Evolutionary conservation across 805 yeast species (phyloP).

Genomic region (Saturnispora sanitii): DNA sequence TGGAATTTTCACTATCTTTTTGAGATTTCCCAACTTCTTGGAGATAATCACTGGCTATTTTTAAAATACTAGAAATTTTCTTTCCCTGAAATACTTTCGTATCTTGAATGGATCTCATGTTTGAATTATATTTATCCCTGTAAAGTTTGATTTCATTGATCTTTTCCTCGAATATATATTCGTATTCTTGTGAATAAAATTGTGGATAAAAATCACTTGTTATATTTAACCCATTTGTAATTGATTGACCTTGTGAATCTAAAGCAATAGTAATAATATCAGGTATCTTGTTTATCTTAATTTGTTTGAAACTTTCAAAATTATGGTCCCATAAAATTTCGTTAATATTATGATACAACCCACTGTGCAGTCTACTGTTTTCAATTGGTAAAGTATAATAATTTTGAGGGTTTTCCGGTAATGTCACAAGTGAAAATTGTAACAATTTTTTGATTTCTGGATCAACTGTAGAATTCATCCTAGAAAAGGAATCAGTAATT

Average conservation of each 20-base stretch:
- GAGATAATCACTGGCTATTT: conserved; percentile 21
- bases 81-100: conserved; percentile 27
- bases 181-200: conserved; percentile 26
- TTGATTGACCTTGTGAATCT: conserved; percentile 21
- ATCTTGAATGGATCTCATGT: conserved; percentile 14
- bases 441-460: conserved; percentile 15
- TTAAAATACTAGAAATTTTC: conserved; percentile 19
- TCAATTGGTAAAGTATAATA: conserved; percentile 29
- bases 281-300: conserved; percentile 19
- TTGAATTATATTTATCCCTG: neutral
- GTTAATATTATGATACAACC: conserved; percentile 28
- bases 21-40: neutral
- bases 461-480: conserved; percentile 10
- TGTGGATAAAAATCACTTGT: conserved; percentile 31
- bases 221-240: conserved; percentile 21
- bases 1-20: neutral
- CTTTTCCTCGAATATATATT: conserved; percentile 16
- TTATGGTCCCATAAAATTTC: conserved; percentile 16
- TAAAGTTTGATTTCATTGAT: conserved; percentile 9
- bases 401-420: conserved; percentile 3
- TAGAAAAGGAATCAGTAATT: conserved; percentile 16
- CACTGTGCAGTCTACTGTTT: conserved; percentile 20
- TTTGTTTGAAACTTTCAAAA: conserved; percentile 1
- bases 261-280: conserved; percentile 29
- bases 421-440: conserved; percentile 2